Evolutionary conservation across 2,329 filamentous ascomycete species (phyloP).

Genomic region (Conoideocrella luteorostrata): DNA sequence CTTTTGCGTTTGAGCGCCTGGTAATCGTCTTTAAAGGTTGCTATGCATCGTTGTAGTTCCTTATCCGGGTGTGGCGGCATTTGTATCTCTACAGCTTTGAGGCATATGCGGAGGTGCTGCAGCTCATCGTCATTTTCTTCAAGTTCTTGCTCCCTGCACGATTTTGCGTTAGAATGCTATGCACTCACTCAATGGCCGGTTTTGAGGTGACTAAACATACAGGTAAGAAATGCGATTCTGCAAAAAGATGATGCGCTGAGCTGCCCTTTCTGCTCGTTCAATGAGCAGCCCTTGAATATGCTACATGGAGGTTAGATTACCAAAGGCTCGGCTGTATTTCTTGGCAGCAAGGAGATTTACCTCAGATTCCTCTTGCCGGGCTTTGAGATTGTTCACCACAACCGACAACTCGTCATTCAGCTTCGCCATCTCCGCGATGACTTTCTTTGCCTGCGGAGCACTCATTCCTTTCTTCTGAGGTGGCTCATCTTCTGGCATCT

Average conservation of each 20-base stretch:
- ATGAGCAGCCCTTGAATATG: conserved; percentile 58
- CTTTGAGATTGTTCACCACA: conserved; percentile 44
- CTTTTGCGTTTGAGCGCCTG: conserved; percentile 40
- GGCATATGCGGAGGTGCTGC: conserved; percentile 53
- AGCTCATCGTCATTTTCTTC: conserved; percentile 54
- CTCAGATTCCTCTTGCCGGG: conserved; percentile 54
- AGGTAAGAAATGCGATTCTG: conserved; percentile 53
- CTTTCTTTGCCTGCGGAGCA: conserved; percentile 28
- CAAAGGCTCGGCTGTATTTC: not conserved
- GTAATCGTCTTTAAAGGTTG: conserved; percentile 56
- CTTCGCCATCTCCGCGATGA: conserved; percentile 29
- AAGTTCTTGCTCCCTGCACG: conserved; percentile 48
- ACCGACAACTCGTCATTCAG: conserved; percentile 44
- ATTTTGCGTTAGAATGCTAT: too few species aligned
- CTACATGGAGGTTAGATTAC: conserved; percentile 21
- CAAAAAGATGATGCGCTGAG: conserved; percentile 52
- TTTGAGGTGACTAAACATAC: conserved; percentile 33
- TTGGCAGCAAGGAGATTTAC: conserved; percentile 27
- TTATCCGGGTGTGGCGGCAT: conserved; percentile 45
- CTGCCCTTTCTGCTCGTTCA: conserved; percentile 49
- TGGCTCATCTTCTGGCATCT: conserved; percentile 19
- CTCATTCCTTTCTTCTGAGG: conserved; percentile 25
- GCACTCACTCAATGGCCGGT: too few species aligned
- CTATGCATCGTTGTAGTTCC: conserved; percentile 53
- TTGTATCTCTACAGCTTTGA: conserved; percentile 57